phyloP scores from a whole-genome alignment of 305 asterid species.

The Fraxinus floribunda region DNA sequence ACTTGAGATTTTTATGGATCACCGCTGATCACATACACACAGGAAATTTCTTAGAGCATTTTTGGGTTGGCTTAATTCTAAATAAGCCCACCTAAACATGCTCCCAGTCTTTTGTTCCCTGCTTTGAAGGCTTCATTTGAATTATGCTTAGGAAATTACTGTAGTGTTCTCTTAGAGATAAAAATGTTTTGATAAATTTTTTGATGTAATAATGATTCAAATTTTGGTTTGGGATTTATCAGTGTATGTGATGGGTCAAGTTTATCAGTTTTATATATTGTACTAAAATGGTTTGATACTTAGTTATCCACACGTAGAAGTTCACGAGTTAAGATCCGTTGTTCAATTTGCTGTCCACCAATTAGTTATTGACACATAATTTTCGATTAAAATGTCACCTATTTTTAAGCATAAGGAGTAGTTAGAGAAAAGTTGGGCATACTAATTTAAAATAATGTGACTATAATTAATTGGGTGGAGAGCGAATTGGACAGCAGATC shows the following conservation, averaged over 20 bases:
- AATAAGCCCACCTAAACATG: not conserved
- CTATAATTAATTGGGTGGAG: too few relatives aligned
- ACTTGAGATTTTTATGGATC: not conserved
- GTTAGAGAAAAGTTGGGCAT: too few relatives aligned
- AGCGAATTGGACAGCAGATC: too few relatives aligned
- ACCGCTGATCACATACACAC: not conserved
- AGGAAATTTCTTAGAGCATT: not conserved
- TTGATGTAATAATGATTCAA: not conserved
- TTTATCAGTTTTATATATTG: not conserved
- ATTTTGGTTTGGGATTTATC: not conserved
- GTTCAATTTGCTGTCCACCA: too few relatives aligned
- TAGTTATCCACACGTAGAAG: not conserved
- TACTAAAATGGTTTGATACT: not conserved
- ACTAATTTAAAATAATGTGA: too few relatives aligned
- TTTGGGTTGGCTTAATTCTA: not conserved
- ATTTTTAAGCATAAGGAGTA: too few relatives aligned
- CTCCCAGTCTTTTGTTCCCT: not conserved
- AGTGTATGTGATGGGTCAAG: not conserved
- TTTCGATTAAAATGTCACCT: too few relatives aligned
- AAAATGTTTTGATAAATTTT: not conserved
- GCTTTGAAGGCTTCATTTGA: not conserved
- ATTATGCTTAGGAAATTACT: not conserved
- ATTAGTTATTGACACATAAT: too few relatives aligned
- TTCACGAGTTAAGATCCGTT: not conserved
- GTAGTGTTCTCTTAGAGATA: not conserved